phyloP scores from a whole-genome alignment of 179 eudicot genomes.

The Spergularia azorica region DNA sequence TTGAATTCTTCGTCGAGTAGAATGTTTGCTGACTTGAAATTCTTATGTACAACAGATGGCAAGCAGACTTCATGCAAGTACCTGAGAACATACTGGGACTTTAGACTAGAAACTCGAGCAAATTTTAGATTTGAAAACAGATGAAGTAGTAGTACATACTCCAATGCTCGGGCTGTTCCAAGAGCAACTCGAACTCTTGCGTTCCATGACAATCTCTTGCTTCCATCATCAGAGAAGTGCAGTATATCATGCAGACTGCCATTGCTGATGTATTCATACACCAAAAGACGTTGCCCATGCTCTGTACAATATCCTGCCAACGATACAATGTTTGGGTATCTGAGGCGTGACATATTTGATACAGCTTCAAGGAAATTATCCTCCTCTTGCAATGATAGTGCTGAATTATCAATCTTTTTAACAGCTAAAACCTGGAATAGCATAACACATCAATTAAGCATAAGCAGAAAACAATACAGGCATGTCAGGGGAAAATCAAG shows the following conservation, averaged over 20 bases:
- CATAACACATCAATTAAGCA: constrained; percentile 1
- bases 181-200: constrained; percentile 91
- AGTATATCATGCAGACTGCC: constrained; percentile 93
- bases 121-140: neutral
- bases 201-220: constrained; percentile 82
- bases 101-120: neutral
- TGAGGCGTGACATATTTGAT: constrained; percentile 91
- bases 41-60: constrained; percentile 97
- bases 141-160: constrained; percentile 49
- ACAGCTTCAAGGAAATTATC: constrained; percentile 96
- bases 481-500: constrained; percentile 1
- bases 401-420: constrained; percentile 94
- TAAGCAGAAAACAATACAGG: neutral
- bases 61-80: constrained; percentile 98
- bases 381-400: constrained; percentile 90
- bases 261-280: constrained; percentile 71
- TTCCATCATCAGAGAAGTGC: constrained; percentile 86
- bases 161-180: constrained; percentile 98
- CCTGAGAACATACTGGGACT: constrained; percentile 38
- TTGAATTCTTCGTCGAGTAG: constrained; percentile 77
- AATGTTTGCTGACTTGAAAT: constrained; percentile 94
- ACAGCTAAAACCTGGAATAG: constrained; percentile 65
- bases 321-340: constrained; percentile 85
- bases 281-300: constrained; percentile 90
- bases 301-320: constrained; percentile 88